These are phyloP conservation scores for Rhododendron ovatum DNA, from an alignment of 148 eudicot species.

Conservation along the genomic window DNA sequence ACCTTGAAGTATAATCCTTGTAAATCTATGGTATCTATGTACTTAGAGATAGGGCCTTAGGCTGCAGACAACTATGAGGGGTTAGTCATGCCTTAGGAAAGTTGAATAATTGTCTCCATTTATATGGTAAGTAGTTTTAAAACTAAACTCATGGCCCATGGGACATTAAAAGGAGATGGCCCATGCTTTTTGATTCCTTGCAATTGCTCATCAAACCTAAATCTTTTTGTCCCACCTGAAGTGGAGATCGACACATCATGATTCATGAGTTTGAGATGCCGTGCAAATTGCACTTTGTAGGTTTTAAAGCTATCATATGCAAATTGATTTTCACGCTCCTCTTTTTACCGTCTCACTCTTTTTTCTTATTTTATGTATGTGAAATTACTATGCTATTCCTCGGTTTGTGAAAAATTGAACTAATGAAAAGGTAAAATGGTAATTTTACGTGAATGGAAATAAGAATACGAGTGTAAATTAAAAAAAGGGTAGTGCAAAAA, in stretches of 20 bases:
- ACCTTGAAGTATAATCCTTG: not conserved
- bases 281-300: not conserved
- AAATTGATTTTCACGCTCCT: not conserved
- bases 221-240: not conserved
- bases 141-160: not conserved
- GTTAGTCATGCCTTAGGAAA: not conserved
- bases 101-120: not conserved
- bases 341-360: no score
- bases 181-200: not conserved
- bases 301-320: not conserved
- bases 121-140: not conserved
- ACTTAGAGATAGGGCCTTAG: not conserved
- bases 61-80: not conserved
- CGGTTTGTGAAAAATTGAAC: not conserved
- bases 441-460: no score
- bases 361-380: no score
- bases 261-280: not conserved
- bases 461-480: no score
- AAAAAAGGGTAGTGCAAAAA: no score
- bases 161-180: not conserved
- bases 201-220: not conserved
- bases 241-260: not conserved
- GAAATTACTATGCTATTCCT: not conserved
- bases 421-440: no score
- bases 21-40: not conserved